Evolutionary conservation across 1,139 yeast species (phyloP).

Genomic region (Pichia sp.): DNA sequence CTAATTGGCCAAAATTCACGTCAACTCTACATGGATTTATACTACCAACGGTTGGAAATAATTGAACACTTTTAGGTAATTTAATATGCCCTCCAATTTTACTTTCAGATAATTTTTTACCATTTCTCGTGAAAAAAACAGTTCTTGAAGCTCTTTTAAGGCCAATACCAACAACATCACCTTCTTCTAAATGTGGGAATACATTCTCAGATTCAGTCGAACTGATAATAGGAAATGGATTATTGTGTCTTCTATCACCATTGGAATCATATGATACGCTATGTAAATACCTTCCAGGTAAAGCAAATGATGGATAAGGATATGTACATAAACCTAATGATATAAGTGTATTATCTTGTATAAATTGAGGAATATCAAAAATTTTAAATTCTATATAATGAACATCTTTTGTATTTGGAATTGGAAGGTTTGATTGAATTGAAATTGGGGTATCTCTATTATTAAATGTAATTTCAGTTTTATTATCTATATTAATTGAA

Average conservation of each 20-base stretch:
- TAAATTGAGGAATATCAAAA: slow-evolving; percentile 52
- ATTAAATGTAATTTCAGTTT: slow-evolving; percentile 72
- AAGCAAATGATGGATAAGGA: slow-evolving; percentile 55
- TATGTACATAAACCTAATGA: slow-evolving; percentile 42
- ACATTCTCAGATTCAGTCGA: slow-evolving; percentile 3
- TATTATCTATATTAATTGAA: slow-evolving; percentile 45
- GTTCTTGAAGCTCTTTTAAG: slow-evolving; percentile 56
- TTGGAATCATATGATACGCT: slow-evolving; percentile 47
- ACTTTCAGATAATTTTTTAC: slow-evolving; percentile 61
- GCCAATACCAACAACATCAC: slow-evolving; percentile 67
- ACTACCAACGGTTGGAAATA: slow-evolving; percentile 48
- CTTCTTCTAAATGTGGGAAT: slow-evolving; percentile 44
- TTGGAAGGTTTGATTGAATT: slow-evolving; percentile 77
- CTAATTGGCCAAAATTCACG: slow-evolving; percentile 53
- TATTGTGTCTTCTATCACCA: slow-evolving; percentile 46
- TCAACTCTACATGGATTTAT: slow-evolving; percentile 47
- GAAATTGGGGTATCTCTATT: slow-evolving; percentile 67
- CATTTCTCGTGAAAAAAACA: slow-evolving; percentile 62
- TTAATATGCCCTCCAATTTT: slow-evolving; percentile 64
- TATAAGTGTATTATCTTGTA: slow-evolving; percentile 16
- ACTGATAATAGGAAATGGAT: slow-evolving; percentile 37
- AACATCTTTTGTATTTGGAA: slow-evolving; percentile 74
- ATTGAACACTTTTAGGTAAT: slow-evolving; percentile 30
- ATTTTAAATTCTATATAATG: slow-evolving; percentile 86
- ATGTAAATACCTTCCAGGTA: slow-evolving; percentile 51